Evolutionary conservation across 768 basidiomycete species (phyloP).

Genomic region (Suillus brevipes): DNA sequence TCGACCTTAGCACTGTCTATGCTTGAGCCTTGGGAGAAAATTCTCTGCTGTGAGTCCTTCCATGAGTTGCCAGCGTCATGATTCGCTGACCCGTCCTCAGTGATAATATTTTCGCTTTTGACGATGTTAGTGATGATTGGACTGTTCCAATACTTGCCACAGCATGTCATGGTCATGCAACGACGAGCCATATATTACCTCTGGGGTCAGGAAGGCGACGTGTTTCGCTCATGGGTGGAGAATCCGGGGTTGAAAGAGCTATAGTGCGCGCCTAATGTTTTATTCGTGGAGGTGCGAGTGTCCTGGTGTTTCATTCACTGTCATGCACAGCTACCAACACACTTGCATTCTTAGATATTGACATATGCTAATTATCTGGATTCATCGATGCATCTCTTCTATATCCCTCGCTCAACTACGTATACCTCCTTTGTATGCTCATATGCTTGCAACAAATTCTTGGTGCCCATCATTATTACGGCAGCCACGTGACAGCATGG

Average conservation of each 20-base stretch:
- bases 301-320: background rate
- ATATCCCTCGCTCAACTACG: constrained; percentile 10
- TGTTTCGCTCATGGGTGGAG: constrained; percentile 32
- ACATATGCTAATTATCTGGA: background rate
- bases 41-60: constrained; percentile 50
- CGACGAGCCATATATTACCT: constrained; percentile 63
- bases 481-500: background rate
- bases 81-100: constrained; percentile 31
- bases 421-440: constrained; percentile 22
- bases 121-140: constrained; percentile 51
- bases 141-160: constrained; percentile 58
- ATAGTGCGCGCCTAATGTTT: constrained; percentile 9
- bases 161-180: constrained; percentile 55
- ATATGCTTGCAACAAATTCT: constrained; percentile 3
- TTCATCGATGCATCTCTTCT: constrained; percentile 1
- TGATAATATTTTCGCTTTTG: constrained; percentile 41
- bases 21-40: constrained; percentile 72
- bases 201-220: constrained; percentile 50
- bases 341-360: background rate
- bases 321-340: background rate
- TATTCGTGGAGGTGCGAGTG: constrained; percentile 16
- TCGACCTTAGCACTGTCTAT: constrained; percentile 59
- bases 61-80: background rate
- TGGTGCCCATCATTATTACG: background rate
- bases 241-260: constrained; percentile 30